Evolutionary conservation across 1,284 basidiomycete species (phyloP).

Genomic region (Melampsora occidentalis): DNA sequence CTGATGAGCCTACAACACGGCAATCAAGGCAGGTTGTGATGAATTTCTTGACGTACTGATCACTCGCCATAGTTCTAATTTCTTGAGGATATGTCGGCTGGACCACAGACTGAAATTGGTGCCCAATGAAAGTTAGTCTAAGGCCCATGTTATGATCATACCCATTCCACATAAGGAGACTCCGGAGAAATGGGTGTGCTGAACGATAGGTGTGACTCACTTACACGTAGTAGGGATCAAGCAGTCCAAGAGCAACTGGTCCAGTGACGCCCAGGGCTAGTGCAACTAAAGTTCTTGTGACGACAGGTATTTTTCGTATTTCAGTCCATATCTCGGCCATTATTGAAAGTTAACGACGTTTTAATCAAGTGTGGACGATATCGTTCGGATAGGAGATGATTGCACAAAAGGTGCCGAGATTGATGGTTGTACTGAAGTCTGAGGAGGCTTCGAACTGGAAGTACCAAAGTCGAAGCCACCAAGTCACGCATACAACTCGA

Average conservation of each 20-base stretch:
- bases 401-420: too few species aligned
- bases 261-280: conserved; percentile 39
- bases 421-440: too few species aligned
- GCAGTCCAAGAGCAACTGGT: conserved; percentile 33
- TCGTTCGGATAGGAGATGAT: too few species aligned
- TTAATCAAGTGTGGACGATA: too few species aligned
- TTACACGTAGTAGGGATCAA: conserved; percentile 43
- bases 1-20: not conserved
- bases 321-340: conserved; percentile 40
- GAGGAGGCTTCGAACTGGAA: too few species aligned
- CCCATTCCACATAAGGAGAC: not conserved
- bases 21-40: not conserved
- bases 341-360: too few species aligned
- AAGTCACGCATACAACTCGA: too few species aligned
- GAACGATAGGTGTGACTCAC: conserved; percentile 14
- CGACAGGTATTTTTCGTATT: conserved; percentile 38
- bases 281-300: conserved; percentile 33
- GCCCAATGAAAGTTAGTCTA: not conserved
- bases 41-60: conserved; percentile 20
- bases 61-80: conserved; percentile 39
- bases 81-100: conserved; percentile 30
- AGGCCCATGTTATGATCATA: too few species aligned
- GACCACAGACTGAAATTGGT: conserved; percentile 25
- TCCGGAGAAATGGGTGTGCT: not conserved
- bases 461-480: too few species aligned